Base-by-base conservation (phyloP, 257 asterid species). In the Solanum rostratum region DNA sequence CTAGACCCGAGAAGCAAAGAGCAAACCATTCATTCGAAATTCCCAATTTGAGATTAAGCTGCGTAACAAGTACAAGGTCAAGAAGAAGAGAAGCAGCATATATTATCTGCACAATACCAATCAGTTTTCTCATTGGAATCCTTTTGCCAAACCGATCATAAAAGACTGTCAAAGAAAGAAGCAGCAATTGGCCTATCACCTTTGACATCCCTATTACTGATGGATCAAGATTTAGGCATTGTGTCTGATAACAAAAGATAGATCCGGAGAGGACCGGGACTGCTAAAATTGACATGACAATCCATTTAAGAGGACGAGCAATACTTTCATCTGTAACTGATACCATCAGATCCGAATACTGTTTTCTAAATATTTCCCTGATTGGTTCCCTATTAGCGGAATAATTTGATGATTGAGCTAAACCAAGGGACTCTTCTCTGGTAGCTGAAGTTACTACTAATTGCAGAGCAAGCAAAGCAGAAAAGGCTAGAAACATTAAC, bases 171-270 rank as follows among this genome's bases (percentile, higher is more conserved):
- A 94, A 84, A 5, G 91, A 86, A 60, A 96, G 90, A 83, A 94
- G 98, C 90, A 91, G 54, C 84, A 96, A 84, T 37, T 96, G 99
- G 52, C 99, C 98, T 0, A 90, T 92, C 76, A 96, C 99, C 79
- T 92, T 92, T 2, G 98, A 93, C 97, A 94, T 85, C 79, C 99
- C 98, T 5, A 94, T 92, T 57, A 96, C 74, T 24, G 92, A 91
- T 3, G 99, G 92, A 81, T 88, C 91, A 13, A 96, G 95, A 89
- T 91, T 92, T 84, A 96, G 85, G 50, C 90, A 88, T 79, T 93
- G 98, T 3, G 94, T 92, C 87, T 96, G 99, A 87, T 92, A 96
- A 92, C 98, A 96, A 85, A 96, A 96, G 33, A 92, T 53, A 0
- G 99, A 93, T 74, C 98, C 99, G 6, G 99, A 94, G 7, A 96